These are phyloP conservation scores for Phytopythium oedochilum DNA, from an alignment of 352 stramenopile genomes.

Conservation along the genomic window DNA sequence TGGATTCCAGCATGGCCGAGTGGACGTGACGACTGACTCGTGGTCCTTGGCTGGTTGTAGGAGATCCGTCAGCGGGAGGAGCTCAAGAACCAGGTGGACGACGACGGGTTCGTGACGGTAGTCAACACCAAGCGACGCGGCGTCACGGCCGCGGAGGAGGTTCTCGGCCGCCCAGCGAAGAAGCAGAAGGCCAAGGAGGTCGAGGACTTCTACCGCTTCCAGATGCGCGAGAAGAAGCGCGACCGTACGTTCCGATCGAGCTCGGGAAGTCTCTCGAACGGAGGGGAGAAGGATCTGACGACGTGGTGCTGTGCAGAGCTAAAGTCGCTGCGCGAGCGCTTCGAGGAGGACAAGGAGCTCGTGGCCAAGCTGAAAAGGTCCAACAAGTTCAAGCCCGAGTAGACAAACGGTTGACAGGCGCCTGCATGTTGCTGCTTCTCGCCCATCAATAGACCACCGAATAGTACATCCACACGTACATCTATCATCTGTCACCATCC, in stretches of 20 bases:
- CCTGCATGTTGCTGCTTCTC: not conserved
- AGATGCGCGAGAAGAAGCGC: conserved; percentile 83
- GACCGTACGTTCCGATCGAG: conserved; percentile 43
- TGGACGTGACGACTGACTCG: not conserved
- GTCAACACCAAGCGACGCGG: conserved; percentile 80
- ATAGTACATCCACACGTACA: not conserved
- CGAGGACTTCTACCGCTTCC: conserved; percentile 83
- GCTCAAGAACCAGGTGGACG: conserved; percentile 74
- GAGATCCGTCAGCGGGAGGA: conserved; percentile 56
- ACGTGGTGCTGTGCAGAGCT: conserved; percentile 36
- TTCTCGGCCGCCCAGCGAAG: conserved; percentile 55
- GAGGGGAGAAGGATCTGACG: not conserved
- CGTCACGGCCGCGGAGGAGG: conserved; percentile 37
- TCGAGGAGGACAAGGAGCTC: conserved; percentile 73
- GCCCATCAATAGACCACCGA: not conserved
- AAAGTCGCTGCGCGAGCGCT: conserved; percentile 75
- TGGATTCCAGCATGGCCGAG: not conserved
- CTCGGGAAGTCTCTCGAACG: no score
- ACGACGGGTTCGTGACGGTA: conserved; percentile 80
- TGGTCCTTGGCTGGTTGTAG: conserved; percentile 7
- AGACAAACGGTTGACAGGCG: conserved; percentile 8
- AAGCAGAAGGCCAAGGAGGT: conserved; percentile 84
- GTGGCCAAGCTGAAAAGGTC: conserved; percentile 83
- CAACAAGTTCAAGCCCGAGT: conserved; percentile 82
- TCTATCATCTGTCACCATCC: no score